phyloP scores from a whole-genome alignment of 2,329 filamentous ascomycete species.

The Thelonectria blattea region DNA sequence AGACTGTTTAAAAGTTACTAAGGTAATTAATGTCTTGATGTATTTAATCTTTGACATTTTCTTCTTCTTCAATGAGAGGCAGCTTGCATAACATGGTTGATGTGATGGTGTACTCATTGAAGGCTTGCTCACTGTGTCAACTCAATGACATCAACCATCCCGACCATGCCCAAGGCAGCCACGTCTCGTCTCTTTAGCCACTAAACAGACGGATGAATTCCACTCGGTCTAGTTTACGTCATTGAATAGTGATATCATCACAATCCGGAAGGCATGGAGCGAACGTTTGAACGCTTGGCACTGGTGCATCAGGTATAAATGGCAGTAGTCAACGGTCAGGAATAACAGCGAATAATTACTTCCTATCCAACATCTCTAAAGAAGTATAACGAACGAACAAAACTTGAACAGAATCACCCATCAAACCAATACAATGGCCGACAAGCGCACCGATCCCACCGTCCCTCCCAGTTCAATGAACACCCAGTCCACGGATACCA shows the following conservation, averaged over 20 bases:
- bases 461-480: not conserved
- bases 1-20: not conserved
- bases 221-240: not conserved
- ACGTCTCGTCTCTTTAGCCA: not conserved
- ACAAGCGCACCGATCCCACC: not conserved
- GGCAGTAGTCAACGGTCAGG: too few relatives aligned
- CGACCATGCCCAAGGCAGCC: not conserved
- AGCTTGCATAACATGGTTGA: too few relatives aligned
- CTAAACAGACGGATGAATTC: not conserved
- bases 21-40: too few relatives aligned
- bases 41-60: too few relatives aligned
- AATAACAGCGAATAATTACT: too few relatives aligned
- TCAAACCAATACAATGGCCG: not conserved
- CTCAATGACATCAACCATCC: not conserved
- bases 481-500: not conserved
- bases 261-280: not conserved
- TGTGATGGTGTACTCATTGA: not conserved
- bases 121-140: too few relatives aligned
- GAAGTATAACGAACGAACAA: too few relatives aligned
- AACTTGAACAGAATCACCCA: too few relatives aligned
- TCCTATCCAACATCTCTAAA: too few relatives aligned
- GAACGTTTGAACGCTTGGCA: too few relatives aligned
- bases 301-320: too few relatives aligned
- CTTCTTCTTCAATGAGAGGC: too few relatives aligned
- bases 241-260: not conserved